Evolutionary conservation across 208 protist genomes (phyloP).

Genomic region (Acanthamoeba royreba): DNA sequence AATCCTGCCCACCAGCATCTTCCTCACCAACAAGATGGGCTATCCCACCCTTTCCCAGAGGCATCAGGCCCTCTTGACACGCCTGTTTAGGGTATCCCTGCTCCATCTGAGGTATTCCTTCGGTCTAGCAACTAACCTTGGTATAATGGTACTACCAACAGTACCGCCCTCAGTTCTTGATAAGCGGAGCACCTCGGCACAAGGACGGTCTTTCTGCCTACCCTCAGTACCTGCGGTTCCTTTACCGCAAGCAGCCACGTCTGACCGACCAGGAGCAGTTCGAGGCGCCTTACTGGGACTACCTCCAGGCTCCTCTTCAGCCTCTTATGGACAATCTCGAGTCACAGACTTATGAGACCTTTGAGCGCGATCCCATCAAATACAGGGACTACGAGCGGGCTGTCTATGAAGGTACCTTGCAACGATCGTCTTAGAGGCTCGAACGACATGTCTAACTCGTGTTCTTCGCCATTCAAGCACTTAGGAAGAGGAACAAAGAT

Average conservation of each 20-base stretch:
- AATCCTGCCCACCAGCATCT: conserved; percentile 78
- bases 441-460: background rate
- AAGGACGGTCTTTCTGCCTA: conserved; percentile 67
- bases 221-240: conserved; percentile 71
- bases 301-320: conserved; percentile 78
- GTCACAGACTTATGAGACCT: conserved; percentile 96
- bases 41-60: conserved; percentile 76
- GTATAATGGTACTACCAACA: background rate
- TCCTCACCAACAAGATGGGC: conserved; percentile 77
- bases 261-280: conserved; percentile 69
- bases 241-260: conserved; percentile 38
- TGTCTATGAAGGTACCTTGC: conserved; percentile 54
- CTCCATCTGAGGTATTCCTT: background rate
- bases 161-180: conserved; percentile 73
- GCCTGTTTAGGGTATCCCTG: conserved; percentile 61
- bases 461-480: background rate
- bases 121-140: background rate
- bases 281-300: conserved; percentile 87
- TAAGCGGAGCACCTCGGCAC: conserved; percentile 61
- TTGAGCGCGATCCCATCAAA: conserved; percentile 97
- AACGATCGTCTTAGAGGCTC: background rate
- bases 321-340: conserved; percentile 96
- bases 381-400: conserved; percentile 93
- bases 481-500: background rate
- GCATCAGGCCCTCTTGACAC: conserved; percentile 75